Evolutionary conservation across 1,284 basidiomycete genomes (phyloP), one percentile per base, ranked within the genome.

Genomic region (Ustilago xerochloae): DNA sequence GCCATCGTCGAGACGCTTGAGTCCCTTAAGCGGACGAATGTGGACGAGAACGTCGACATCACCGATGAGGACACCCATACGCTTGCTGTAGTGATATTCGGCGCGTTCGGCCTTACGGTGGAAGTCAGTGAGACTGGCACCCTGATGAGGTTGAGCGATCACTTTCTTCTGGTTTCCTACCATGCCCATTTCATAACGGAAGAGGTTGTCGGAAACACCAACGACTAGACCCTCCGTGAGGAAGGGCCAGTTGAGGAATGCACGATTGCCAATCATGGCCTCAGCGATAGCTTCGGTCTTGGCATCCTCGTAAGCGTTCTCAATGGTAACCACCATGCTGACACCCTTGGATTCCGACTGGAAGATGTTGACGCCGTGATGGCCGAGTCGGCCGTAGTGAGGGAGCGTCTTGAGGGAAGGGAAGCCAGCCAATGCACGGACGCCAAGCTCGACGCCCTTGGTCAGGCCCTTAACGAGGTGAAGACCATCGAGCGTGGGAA

Each of bases 281-380:
- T 87, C 85, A 6, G 94, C 95, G 28, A 97, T 86, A 9, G 92
- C 90, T 79, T 91, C 89, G 20, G 72, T 60, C 61, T 78, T 79
- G 76, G 87, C 85, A 49, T 87, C 86, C 67, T 93, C 92, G 83
- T 90, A 88, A 1, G 89, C 88, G 80, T 93, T 93, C 55, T 91
- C 87, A 74, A 98, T 89, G 73, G 92, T 90, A 33, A 99, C 88
- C 50, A 99, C 87, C 90, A 99, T 94, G 5, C 93, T 94, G 84
- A 94, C 92, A 86, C 94, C 95, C 39, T 91, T 88, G 70, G 90
- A 93, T 83, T 97, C 94, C 4, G 90, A 88, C 57, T 94, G 93
- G 85, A 98, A 97, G 8, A 99, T 91, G 81, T 94, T 97, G 77
- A 99, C 94, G 33, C 91, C 90, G 81, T 98, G 95, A 84, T 90